A percentile compares a stretch with the other conserved stretches of the same genome.
These are phyloP conservation scores for Zangia roseola DNA, from an alignment of 768 basidiomycete species.

Conservation along the genomic window DNA sequence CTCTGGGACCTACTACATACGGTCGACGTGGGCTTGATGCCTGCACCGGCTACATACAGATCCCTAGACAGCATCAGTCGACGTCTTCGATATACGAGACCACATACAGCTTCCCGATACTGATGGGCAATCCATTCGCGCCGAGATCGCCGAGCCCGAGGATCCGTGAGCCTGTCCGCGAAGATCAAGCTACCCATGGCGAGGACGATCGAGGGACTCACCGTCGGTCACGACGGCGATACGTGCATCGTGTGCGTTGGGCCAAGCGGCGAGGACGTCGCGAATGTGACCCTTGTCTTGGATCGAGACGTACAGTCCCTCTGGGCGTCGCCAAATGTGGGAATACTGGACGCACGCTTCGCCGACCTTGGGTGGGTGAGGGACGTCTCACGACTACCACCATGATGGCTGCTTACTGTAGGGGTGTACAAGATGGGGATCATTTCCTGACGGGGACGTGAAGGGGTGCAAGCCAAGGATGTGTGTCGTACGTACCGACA, in stretches of 20 bases:
- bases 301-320: slow-evolving; percentile 62
- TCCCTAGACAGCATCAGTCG: slow-evolving; percentile 36
- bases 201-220: slow-evolving; percentile 9
- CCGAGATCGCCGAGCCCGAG: slow-evolving; percentile 59
- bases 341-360: slow-evolving; percentile 73
- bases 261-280: slow-evolving; percentile 54
- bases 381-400: slow-evolving; percentile 8
- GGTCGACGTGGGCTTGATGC: slow-evolving; percentile 53
- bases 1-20: slow-evolving; percentile 15
- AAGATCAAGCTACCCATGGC: slow-evolving; percentile 3
- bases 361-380: slow-evolving; percentile 45
- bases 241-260: slow-evolving; percentile 42
- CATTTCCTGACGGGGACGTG: slow-evolving; percentile 40
- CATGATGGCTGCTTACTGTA: slow-evolving; percentile 41
- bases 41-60: slow-evolving; percentile 71
- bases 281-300: slow-evolving; percentile 64
- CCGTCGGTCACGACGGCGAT: slow-evolving; percentile 83
- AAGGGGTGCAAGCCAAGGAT: background rate
- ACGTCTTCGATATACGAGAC: background rate
- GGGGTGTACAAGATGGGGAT: slow-evolving; percentile 76
- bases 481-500: slow-evolving; percentile 42
- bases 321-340: slow-evolving; percentile 64
- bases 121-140: slow-evolving; percentile 48
- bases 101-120: slow-evolving; percentile 69
- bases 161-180: slow-evolving; percentile 56